Conservation (phyloP, 2,329 filamentous ascomycete species). For the Venturia nashicola region DNA sequence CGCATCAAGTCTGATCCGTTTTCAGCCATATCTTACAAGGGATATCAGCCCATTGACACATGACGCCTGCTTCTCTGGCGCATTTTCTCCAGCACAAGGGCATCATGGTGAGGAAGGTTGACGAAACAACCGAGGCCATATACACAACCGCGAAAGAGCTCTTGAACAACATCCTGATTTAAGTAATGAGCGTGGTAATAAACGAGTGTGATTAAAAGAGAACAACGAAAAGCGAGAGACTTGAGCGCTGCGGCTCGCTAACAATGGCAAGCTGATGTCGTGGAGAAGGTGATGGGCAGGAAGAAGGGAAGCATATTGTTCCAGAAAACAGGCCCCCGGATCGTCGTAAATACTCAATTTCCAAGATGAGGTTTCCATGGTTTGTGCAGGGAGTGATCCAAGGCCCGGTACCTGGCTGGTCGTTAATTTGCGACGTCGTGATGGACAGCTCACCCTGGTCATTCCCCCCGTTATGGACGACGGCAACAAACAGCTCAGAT, state of each 20-base stretch:
- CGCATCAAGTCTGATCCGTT: neutral
- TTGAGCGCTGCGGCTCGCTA: neutral
- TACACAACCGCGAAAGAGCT: neutral
- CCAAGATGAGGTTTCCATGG: neutral
- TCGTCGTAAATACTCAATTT: neutral
- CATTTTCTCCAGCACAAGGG: slow-evolving; percentile 7
- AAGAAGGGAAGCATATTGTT: neutral
- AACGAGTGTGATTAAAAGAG: neutral
- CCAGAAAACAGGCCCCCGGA: neutral
- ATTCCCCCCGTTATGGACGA: neutral
- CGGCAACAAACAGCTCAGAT: neutral
- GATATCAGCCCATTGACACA: slow-evolving; percentile 5
- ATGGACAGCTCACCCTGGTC: neutral
- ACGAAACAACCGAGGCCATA: neutral
- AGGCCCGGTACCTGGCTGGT: neutral
- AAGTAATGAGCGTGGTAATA: neutral
- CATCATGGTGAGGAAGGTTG: neutral
- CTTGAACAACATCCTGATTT: slow-evolving; percentile 2
- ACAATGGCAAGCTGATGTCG: neutral
- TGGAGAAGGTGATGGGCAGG: neutral
- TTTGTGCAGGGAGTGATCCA: neutral
- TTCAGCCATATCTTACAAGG: neutral
- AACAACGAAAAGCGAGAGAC: neutral
- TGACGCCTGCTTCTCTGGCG: slow-evolving; percentile 5
- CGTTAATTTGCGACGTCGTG: neutral